Base-by-base conservation (phyloP, 306 rosid species). In the Nissolia schottii region DNA sequence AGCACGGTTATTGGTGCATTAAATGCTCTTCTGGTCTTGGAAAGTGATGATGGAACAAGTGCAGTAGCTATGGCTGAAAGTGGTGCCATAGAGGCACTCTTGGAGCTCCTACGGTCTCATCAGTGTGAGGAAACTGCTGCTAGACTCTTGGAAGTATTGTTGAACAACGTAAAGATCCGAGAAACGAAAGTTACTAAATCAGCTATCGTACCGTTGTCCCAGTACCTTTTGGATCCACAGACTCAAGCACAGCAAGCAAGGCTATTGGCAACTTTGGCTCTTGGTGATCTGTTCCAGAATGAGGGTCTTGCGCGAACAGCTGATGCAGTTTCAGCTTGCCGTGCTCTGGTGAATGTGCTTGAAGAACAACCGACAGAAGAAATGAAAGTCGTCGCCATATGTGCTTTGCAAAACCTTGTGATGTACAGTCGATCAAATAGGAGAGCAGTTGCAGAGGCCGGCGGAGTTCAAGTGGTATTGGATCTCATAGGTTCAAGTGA, bases 21-120 rank as follows among this genome's bases (percentile, higher is more conserved):
- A 82, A 95, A 95, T 78, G 99, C 99, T 60, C 92, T 95, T 71
- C 88, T 95, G 46, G 99, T 95, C 74, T 79, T 95, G 82, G 97
- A 95, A 77, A 95, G 90, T 78, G 99, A 95, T 75, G 99, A 95
- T 75, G 88, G 96, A 64, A 88, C 89, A 29, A 87, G 96, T 32
- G 97, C 97, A 15, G 99, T 88, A 80, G 96, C 97, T 81, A 95
- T 95, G 99, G 93, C 99, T n/a, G 99, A 95, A 84, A 91, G 99
- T 77, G 99, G 99, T 77, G 99, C 99, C 70, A 85, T 95, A 84
- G 99, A 95, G 86, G 97, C 97, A 74, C 91, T 95, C 66, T 87
- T 95, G 81, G 99, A 95, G 76, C 96, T 91, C 82, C 89, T 95
- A 28, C 84, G 99, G 83, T 77, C 87, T 74, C 99, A 95, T 81